Evolutionary conservation across 2,329 filamentous ascomycete genomes (phyloP), one percentile per base, ranked within the genome.

Genomic region (Diaporthe longicolla): DNA sequence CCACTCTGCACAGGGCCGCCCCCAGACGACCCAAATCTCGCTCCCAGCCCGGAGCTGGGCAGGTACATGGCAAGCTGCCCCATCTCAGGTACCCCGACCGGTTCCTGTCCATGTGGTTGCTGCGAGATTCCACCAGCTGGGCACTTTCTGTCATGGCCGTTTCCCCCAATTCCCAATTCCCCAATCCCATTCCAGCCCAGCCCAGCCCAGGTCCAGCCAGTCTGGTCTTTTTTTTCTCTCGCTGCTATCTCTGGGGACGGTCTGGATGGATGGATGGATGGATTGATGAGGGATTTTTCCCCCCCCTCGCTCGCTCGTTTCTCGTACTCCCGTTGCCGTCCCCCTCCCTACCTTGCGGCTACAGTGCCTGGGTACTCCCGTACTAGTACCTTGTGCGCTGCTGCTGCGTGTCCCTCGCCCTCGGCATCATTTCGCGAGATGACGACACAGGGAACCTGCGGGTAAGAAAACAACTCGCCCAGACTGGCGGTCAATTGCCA

Each of bases 391-490:
- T 63, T 43, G 21, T 40, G 40, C 45, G 45, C 45, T 63, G 68
- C 59, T 40, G 37, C 37, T 43, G 40, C 17, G 40, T 43, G 50
- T 45, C 72, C 72, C 72, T 75, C 57, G 74, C 70, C 61, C 74
- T 75, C 74, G 72, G 71, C 68, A 58, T 74, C 74, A 69, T 52
- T 69, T 71, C 66, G 71, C 74, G 74, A 69, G 54, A 73, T 75
- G 74, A 73, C 74, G 74, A 73, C 70, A 63, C 66, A 71, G 43
- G 69, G 61, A 71, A 68, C 45, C 55, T 40, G 55, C 65, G 24
- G 54, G 63, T 52, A 40, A 73, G 54, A 73, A 48, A 52, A 59
- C 45, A 61, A 29, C 29, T 71, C 68, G 43, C 52, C 40, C 54
- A 52, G 70, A 74, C 37, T 66, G 70, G 73, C 73, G 73, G 73